Conservation (phyloP, 2,329 filamentous ascomycete genomes). For the Endocalyx cinctus region DNA sequence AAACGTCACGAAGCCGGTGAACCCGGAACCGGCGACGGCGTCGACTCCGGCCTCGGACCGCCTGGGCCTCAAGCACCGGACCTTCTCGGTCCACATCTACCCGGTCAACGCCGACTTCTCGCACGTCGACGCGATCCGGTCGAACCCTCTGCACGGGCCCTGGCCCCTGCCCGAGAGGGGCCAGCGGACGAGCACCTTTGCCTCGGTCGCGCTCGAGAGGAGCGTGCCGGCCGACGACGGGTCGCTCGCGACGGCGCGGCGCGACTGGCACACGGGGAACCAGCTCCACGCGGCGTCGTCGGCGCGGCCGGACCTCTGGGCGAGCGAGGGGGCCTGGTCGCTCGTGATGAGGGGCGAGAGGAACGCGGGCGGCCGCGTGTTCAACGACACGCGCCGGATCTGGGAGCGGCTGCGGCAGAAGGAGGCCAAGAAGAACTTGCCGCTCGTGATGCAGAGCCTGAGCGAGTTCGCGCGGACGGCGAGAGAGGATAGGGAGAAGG, state of each 20-base stretch:
- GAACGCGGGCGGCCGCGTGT: conserved; percentile 7
- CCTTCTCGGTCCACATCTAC: conserved; percentile 26
- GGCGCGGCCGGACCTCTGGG: conserved; percentile 17
- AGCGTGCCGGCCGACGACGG: conserved; percentile 21
- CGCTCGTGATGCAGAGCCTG: conserved; percentile 23
- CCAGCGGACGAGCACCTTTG: conserved; percentile 18
- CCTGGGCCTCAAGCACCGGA: conserved; percentile 18
- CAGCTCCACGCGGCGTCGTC: conserved; percentile 18
- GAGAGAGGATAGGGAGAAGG: too few relatives aligned
- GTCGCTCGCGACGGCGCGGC: conserved; percentile 21
- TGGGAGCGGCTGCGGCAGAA: conserved; percentile 21
- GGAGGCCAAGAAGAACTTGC: conserved; percentile 10
- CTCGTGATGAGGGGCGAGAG: conserved; percentile 18
- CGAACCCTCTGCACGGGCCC: conserved; percentile 22
- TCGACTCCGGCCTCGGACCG: conserved; percentile 14
- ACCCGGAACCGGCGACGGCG: conserved; percentile 12
- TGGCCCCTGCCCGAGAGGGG: conserved; percentile 20
- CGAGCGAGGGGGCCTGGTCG: conserved; percentile 18
- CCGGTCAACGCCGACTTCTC: conserved; percentile 21
- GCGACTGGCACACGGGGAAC: conserved; percentile 28
- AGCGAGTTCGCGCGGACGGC: conserved; percentile 11
- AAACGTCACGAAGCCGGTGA: conserved; percentile 20
- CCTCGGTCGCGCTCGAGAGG: conserved; percentile 19
- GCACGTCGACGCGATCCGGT: conserved; percentile 18
- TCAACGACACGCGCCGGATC: too few relatives aligned